A percentile compares a stretch with the other conserved stretches of the same genome.
These are phyloP conservation scores for Penicillium macrosclerotiorum DNA, from an alignment of 495 filamentous ascomycete species.

Conservation along the genomic window DNA sequence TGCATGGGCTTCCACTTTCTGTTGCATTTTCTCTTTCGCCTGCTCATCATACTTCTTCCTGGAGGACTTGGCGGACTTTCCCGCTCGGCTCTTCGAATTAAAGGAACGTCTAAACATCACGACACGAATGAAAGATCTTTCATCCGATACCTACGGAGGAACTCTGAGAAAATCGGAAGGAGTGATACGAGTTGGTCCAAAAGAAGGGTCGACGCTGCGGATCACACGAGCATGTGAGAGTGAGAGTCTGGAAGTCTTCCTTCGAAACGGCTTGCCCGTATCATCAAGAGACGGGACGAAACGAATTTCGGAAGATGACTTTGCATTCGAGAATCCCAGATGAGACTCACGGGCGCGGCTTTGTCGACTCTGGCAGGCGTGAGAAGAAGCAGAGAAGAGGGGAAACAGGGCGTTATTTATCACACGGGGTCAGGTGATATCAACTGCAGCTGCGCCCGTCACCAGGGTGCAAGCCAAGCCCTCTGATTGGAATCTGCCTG, in stretches of 20 bases:
- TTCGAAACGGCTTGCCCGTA: conserved; percentile 24
- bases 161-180: conserved; percentile 27
- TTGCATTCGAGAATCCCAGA: conserved; percentile 31
- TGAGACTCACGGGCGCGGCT: conserved; percentile 25
- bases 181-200: conserved; percentile 38
- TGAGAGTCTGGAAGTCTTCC: conserved; percentile 37
- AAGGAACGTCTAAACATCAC: conserved; percentile 86
- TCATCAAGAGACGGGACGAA: conserved; percentile 26
- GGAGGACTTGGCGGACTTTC: conserved; percentile 70
- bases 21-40: conserved; percentile 73
- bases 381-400: conserved; percentile 13
- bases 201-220: conserved; percentile 37
- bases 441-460: conserved; percentile 31
- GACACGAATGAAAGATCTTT: conserved; percentile 29
- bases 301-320: conserved; percentile 22
- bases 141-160: conserved; percentile 15
- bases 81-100: conserved; percentile 68
- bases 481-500: conserved; percentile 7
- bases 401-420: conserved; percentile 33
- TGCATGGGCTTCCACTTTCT: conserved; percentile 55
- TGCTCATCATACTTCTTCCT: conserved; percentile 73
- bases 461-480: conserved; percentile 4
- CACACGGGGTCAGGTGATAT: conserved; percentile 29
- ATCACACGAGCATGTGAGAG: conserved; percentile 33
- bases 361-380: conserved; percentile 44